Evolutionary conservation across 2,329 filamentous ascomycete genomes (phyloP).

Genomic region (Penicillium brevicompactum): DNA sequence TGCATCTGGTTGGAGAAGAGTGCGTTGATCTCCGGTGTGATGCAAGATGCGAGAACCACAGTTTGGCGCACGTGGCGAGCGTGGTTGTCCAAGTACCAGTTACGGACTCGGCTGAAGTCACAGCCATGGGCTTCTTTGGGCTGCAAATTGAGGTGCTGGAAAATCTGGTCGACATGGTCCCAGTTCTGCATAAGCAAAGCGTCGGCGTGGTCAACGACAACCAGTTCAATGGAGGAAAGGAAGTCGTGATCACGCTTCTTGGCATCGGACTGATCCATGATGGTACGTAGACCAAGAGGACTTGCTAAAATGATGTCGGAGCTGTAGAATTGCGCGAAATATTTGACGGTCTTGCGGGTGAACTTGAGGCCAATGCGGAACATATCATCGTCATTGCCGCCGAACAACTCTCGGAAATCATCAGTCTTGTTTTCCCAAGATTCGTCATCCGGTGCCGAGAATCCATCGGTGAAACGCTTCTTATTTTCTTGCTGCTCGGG

Average conservation of each 20-base stretch:
- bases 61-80: constrained; percentile 83
- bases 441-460: constrained; percentile 67
- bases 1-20: constrained; percentile 74
- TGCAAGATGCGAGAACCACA: constrained; percentile 76
- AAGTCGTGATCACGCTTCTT: constrained; percentile 83
- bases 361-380: constrained; percentile 96
- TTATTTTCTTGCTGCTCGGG: constrained; percentile 94
- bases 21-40: constrained; percentile 84
- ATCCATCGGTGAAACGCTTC: constrained; percentile 86
- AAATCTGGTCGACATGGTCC: constrained; percentile 92
- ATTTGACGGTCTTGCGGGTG: constrained; percentile 92
- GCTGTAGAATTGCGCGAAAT: constrained; percentile 92
- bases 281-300: constrained; percentile 84
- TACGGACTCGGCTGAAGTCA: constrained; percentile 86
- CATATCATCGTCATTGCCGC: constrained; percentile 95
- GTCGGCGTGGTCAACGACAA: constrained; percentile 88
- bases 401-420: constrained; percentile 87
- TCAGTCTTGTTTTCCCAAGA: constrained; percentile 75
- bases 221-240: constrained; percentile 87
- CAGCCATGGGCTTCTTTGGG: constrained; percentile 88
- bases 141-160: constrained; percentile 87
- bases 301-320: constrained; percentile 94
- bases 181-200: constrained; percentile 97
- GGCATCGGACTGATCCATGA: constrained; percentile 76
- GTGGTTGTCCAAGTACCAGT: constrained; percentile 90